A percentile compares a stretch with the other conserved stretches of the same genome.
These are phyloP conservation scores for Suhomyces atakaporum DNA, from an alignment of 1,139 yeast species.

Conservation along the genomic window DNA sequence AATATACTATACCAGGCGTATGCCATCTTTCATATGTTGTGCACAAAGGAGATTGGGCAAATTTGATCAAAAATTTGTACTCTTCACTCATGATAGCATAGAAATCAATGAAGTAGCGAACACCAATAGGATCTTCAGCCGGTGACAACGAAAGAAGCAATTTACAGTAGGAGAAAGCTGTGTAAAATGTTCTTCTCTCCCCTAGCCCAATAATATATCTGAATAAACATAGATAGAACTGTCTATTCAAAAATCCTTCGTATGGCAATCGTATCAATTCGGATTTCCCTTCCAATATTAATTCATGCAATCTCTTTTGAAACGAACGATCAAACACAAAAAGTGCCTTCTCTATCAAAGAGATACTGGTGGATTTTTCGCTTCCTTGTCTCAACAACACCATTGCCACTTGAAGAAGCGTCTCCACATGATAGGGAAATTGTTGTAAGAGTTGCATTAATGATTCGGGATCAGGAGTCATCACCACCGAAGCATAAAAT, in stretches of 20 bases:
- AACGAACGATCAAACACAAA: slow-evolving; percentile 72
- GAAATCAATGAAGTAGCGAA: slow-evolving; percentile 77
- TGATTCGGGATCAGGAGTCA: slow-evolving; percentile 73
- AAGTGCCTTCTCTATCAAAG: slow-evolving; percentile 72
- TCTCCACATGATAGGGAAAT: slow-evolving; percentile 75
- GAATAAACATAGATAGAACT: slow-evolving; percentile 72
- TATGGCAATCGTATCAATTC: slow-evolving; percentile 74
- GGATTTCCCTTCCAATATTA: slow-evolving; percentile 52
- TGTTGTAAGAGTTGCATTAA: slow-evolving; percentile 56
- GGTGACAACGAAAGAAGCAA: slow-evolving; percentile 70
- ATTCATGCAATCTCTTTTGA: slow-evolving; percentile 42
- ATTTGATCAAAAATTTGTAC: slow-evolving; percentile 57
- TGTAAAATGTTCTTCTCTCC: slow-evolving; percentile 73
- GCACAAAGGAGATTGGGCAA: slow-evolving; percentile 55
- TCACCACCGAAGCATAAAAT: slow-evolving; percentile 66
- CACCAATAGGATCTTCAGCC: slow-evolving; percentile 82
- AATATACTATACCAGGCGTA: slow-evolving; percentile 73
- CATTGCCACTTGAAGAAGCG: slow-evolving; percentile 77
- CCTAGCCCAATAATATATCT: slow-evolving; percentile 71
- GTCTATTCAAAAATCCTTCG: slow-evolving; percentile 73
- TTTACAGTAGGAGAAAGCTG: slow-evolving; percentile 78
- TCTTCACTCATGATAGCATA: slow-evolving; percentile 73
- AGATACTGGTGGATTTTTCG: slow-evolving; percentile 64
- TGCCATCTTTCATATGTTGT: slow-evolving; percentile 66
- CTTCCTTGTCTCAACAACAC: slow-evolving; percentile 78